Percentiles rank a stretch among this genome's conserved stretches.
These are phyloP conservation scores for Ogataea ramenticola DNA, from an alignment of 805 yeast genomes.

Conservation along the genomic window DNA sequence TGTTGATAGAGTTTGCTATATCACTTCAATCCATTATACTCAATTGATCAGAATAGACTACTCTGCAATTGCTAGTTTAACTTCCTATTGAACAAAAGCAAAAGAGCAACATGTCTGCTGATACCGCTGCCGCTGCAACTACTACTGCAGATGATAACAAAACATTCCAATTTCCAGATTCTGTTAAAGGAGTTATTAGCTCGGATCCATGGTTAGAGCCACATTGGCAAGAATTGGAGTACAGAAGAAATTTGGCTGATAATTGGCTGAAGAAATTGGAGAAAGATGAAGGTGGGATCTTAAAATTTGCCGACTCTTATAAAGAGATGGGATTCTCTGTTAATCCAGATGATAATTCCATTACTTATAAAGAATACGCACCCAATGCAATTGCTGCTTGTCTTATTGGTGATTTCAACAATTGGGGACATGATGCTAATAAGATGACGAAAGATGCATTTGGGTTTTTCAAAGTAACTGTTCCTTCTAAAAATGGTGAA, in stretches of 20 bases:
- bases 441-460: constrained; percentile 52
- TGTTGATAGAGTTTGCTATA: too few relatives aligned
- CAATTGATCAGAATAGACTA: too few relatives aligned
- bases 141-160: not conserved
- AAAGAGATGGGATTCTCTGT: constrained; percentile 72
- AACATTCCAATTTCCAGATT: constrained; percentile 9
- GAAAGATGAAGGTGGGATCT: constrained; percentile 55
- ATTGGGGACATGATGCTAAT: constrained; percentile 60
- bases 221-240: constrained; percentile 54
- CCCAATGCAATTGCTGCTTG: constrained; percentile 77
- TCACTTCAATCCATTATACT: too few relatives aligned
- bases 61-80: too few relatives aligned
- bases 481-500: constrained; percentile 49
- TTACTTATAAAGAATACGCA: constrained; percentile 76
- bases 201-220: constrained; percentile 88
- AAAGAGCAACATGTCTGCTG: too few relatives aligned
- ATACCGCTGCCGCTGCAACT: too few relatives aligned
- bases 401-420: constrained; percentile 88
- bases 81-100: too few relatives aligned
- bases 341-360: constrained; percentile 38
- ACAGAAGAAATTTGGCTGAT: constrained; percentile 60
- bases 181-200: constrained; percentile 54
- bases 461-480: constrained; percentile 60
- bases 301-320: constrained; percentile 71
- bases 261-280: constrained; percentile 54